Percentiles rank a stretch among this genome's conserved stretches.
phyloP scores from a whole-genome alignment of 768 basidiomycete species.

The Psilocybe tampanensis region DNA sequence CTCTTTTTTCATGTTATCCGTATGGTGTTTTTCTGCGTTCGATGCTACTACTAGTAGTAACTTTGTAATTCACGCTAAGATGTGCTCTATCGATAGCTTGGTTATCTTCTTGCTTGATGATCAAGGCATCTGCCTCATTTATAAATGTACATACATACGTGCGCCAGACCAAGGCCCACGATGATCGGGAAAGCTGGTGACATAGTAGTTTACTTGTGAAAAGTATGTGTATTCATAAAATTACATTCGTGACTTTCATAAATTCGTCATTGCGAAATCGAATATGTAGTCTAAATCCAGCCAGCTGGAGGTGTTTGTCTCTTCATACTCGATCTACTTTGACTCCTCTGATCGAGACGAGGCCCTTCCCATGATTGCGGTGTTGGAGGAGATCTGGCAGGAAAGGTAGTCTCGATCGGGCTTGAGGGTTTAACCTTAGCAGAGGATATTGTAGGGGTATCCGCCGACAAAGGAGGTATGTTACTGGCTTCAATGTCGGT shows the following conservation, averaged over 20 bases:
- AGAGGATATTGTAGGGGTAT: not conserved
- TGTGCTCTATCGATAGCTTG: slow-evolving; percentile 1
- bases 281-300: slow-evolving; percentile 29
- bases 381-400: slow-evolving; percentile 32
- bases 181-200: not conserved
- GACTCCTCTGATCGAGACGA: slow-evolving; percentile 29
- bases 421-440: slow-evolving; percentile 1
- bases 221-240: not conserved
- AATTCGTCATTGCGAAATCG: too few relatives aligned
- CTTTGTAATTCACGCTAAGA: slow-evolving; percentile 15
- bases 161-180: not conserved
- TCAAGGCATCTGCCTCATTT: slow-evolving; percentile 5
- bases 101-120: slow-evolving; percentile 9
- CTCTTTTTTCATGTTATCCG: slow-evolving; percentile 23
- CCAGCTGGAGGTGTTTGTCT: slow-evolving; percentile 29
- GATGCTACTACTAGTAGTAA: slow-evolving; percentile 17
- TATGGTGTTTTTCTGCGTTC: slow-evolving; percentile 24
- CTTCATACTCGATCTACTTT: slow-evolving; percentile 27
- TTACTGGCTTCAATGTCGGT: slow-evolving; percentile 24
- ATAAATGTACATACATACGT: slow-evolving; percentile 11
- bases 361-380: slow-evolving; percentile 47
- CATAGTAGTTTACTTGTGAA: not conserved
- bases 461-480: not conserved
- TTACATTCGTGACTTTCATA: not conserved
- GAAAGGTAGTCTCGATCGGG: slow-evolving; percentile 8